These are phyloP conservation scores for Exophiala oligosperma DNA, from an alignment of 2,329 filamentous ascomycete species.

Conservation along the genomic window DNA sequence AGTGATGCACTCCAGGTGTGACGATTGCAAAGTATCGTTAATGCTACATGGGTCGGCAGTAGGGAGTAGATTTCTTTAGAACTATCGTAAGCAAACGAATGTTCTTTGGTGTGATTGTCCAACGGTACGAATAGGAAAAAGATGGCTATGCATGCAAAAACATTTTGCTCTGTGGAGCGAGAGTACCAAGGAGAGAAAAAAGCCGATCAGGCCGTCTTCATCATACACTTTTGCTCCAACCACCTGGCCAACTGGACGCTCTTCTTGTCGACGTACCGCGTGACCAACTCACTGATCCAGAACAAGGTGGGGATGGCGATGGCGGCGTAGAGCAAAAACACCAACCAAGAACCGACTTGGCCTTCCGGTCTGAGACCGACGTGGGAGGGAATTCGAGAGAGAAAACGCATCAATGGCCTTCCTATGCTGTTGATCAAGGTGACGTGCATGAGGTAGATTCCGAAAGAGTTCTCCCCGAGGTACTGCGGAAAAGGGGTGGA, in stretches of 20 bases:
- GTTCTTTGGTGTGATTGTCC: too few species aligned
- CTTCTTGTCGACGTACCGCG: background rate
- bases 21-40: too few species aligned
- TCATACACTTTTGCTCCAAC: background rate
- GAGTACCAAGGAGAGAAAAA: background rate
- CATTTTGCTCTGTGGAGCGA: too few species aligned
- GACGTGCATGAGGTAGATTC: constrained; percentile 62
- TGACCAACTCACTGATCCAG: constrained; percentile 1
- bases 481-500: constrained; percentile 48
- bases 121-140: too few species aligned
- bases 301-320: background rate
- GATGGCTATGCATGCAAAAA: too few species aligned
- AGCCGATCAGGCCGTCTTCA: background rate
- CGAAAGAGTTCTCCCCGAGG: constrained; percentile 62
- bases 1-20: too few species aligned
- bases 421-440: constrained; percentile 2
- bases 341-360: background rate
- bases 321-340: background rate
- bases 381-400: too few species aligned
- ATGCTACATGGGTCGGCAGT: too few species aligned
- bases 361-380: too few species aligned
- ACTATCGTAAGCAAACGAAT: too few species aligned
- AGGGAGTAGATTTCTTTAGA: too few species aligned
- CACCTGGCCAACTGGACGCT: background rate
- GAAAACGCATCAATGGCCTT: background rate